Conservation (phyloP, 805 yeast genomes). For the Yarrowia divulgata region DNA sequence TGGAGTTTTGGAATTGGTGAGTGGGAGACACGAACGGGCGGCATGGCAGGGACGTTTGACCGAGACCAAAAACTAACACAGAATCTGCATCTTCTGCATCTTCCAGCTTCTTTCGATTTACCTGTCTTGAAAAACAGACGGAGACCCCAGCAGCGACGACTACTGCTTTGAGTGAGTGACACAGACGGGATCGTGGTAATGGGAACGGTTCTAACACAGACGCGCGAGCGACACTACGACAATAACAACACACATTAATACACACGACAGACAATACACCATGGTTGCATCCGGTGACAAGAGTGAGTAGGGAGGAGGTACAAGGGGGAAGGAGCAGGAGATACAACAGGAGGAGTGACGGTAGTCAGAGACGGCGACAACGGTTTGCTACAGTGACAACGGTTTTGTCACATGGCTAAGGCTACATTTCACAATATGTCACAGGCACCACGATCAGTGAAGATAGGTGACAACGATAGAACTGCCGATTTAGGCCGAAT, state of each 20-base stretch:
- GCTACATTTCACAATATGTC: no score
- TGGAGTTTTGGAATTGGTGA: neutral
- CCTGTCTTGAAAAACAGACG: neutral
- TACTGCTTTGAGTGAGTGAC: constrained; percentile 7
- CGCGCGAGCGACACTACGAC: neutral
- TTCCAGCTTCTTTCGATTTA: neutral
- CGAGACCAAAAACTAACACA: no score
- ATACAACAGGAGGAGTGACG: neutral
- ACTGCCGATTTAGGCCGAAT: no score
- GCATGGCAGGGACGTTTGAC: no score
- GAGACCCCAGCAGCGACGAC: neutral
- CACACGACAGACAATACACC: neutral
- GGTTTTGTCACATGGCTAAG: no score
- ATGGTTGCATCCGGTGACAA: constrained; percentile 14
- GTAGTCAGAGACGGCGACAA: neutral
- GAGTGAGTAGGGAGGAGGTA: constrained; percentile 17
- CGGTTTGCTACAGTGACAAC: no score
- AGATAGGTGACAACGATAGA: no score
- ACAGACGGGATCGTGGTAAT: neutral
- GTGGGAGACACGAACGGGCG: no score
- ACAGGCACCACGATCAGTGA: no score
- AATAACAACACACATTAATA: neutral
- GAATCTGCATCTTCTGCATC: neutral
- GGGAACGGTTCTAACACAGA: constrained; percentile 13
- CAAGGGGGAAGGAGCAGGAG: no score